A percentile compares a stretch with the other conserved stretches of the same genome.
These are phyloP conservation scores for Puccinia hordei DNA, from an alignment of 1,284 basidiomycete species.

Conservation along the genomic window DNA sequence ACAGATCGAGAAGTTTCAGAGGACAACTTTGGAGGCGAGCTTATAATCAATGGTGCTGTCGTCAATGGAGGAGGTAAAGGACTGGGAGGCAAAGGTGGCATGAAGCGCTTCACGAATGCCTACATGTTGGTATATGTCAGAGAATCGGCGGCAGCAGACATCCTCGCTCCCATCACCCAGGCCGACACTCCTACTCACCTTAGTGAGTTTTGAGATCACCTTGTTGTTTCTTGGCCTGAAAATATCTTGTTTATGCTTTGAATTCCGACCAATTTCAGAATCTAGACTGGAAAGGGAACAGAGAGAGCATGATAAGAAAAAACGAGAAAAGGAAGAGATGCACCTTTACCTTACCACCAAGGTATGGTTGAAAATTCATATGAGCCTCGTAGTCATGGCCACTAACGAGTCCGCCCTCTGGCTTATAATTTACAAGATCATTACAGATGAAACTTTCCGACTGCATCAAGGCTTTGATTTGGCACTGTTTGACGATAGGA, in stretches of 20 bases:
- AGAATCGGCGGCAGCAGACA: constrained; percentile 77
- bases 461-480: constrained; percentile 96
- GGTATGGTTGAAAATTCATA: constrained; percentile 62
- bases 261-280: constrained; percentile 65
- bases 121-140: constrained; percentile 99
- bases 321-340: constrained; percentile 95
- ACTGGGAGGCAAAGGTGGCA: no score
- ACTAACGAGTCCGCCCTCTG: no score
- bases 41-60: no score
- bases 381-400: no score
- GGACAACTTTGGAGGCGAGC: no score
- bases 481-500: constrained; percentile 96
- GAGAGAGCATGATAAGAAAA: constrained; percentile 86
- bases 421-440: constrained; percentile 75
- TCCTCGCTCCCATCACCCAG: constrained; percentile 85
- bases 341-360: constrained; percentile 96
- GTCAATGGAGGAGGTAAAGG: no score
- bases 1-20: constrained; percentile 95
- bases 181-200: constrained; percentile 92
- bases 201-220: constrained; percentile 65
- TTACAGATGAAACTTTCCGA: constrained; percentile 91
- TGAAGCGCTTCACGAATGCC: constrained; percentile 98
- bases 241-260: not conserved
- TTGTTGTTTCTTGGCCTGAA: not conserved
- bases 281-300: constrained; percentile 89